Base-by-base conservation (phyloP, 2,329 filamentous ascomycete species). In the Fusarium chaquense region DNA sequence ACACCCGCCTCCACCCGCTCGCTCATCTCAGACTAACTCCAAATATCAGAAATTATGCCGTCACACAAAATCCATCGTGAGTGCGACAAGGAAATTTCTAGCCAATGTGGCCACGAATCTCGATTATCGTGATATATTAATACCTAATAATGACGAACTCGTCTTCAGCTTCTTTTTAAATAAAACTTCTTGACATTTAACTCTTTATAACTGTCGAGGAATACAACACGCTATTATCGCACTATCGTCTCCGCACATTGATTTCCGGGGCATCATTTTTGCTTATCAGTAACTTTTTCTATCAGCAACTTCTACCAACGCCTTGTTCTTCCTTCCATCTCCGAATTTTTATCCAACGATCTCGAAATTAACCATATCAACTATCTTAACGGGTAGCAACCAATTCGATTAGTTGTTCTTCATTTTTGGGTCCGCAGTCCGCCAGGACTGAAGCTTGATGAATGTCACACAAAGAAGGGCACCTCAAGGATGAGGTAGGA, bases 401-500 rank as follows among this genome's bases (percentile, higher is more conserved):
- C 7, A 7, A 22, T 22, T 44, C 50, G 38, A 26, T 13, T 72
- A 78, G 78, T 65, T 24, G 74, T 67, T 43, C n/a, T 46, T 33
- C 46, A 24, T 62, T 45, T 44, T n/a, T 20, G 24, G 20, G 51
- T 58, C 54, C 38, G 51, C 55, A 59, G 70, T 71, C 66, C 60
- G 46, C 32, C 28, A 55, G 68, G 65, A 44, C 68, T 69, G 55
- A 62, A 69, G 62, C 72, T 62, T 74, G 60, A 74, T 77, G 77
- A 74, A 81, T 81, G 79, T 80, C 80, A 58, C 72, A 76, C 70
- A 76, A 71, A 65, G 76, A 73, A 62, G 73, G 73, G 54, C 85
- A 80, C 78, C 84, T 88, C 81, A 87, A 88, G 75, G 85, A 89
- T 87, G 86, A 88, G 84, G 84, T 85, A 80, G 79, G 61, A 45